Evolutionary conservation across 1,139 yeast genomes (phyloP), one percentile per base, ranked within the genome.

Genomic region (Candida smagusa): DNA sequence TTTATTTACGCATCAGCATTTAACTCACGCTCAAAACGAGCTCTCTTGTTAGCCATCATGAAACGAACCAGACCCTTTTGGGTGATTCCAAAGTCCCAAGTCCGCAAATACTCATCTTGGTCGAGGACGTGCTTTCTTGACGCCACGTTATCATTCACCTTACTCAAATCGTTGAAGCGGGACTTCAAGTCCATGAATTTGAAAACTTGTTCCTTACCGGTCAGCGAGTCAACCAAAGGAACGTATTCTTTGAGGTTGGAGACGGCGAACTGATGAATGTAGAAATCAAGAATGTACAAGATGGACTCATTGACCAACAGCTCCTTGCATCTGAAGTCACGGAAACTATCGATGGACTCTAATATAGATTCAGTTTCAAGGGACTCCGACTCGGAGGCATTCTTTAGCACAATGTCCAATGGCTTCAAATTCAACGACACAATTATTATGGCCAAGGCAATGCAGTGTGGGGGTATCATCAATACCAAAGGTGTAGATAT

Each of bases 401-500:
- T 24, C 16, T 37, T 33, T 12, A 56, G 26, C 48, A 55, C 13
- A 54, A 72, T 49, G 33, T 68, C 72, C 26, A 52, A 49, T 1
- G 74, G 73, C 38, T 68, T 66, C 31, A 71, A 53, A 44, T 70
- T 68, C 31, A 70, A 58, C 2, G 72, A 56, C 6, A 72, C 63
- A 24, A 70, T 69, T 12, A 71, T 61, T 23, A 81, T 75, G 1
- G 90, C 87, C 39, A 88, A 58, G 0, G 97, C 94, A 33, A 84
- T 78, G 29, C 85, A 75, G 56, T 89, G 95, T 2, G 90, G 83
- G 1, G 97, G 95, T 11, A 79, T 72, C 53, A 79, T 81, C 28
- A 92, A 61, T 12, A 81, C 76, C 12, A 84, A 69, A 28, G 85
- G 86, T 2, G 96, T 81, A 38, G 81, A 76, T 56, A 83, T 79